Base-by-base conservation (phyloP, 2,329 filamentous ascomycete species). In the Neodidymelliopsis sp. region DNA sequence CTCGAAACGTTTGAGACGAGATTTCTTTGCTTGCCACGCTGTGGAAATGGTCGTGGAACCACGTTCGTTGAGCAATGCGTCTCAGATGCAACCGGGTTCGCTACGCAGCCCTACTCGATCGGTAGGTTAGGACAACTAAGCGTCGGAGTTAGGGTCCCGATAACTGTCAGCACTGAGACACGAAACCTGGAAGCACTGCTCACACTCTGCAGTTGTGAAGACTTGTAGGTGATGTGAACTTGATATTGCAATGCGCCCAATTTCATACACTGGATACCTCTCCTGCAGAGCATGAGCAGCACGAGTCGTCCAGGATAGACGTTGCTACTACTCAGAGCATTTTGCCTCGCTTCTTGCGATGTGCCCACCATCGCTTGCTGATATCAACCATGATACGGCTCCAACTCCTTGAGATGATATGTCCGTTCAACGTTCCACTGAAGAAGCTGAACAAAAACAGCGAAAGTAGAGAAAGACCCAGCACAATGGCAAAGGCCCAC, bases 401-500 rank as follows among this genome's bases (percentile, higher is more conserved):
- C 62, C 67, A 70, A 7, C 78, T 77, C 38, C 67, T 71, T 53
- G 79, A 80, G 30, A 82, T 75, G 23, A 80, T 78, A 11, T 52
- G 30, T 1, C 79, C 79, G 63, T 85, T 81, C 53, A 84, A 72
- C 0, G 80, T 84, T 12, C 81, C 81, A 52, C 80, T 84, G n/a
- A 81, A 70, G 22, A 77, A 71, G 2, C 82, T 82, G 63, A 85
- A 86, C 8, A 79, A 37, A 15, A 85, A 79, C 33, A 91, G 70
- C 27, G 80, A 71, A 7, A 84, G 50, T 40, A 87, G 78, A 0
- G 84, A 87, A 18, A 86, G 54, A 11, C 78, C 76, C 39, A 88
- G 78, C 12, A 89, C 80, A 23, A 86, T 80, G 0, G 77, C 82
- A 73, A 91, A 91, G 20, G 79, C 75, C 38, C 81, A 76, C 88